phyloP scores from a whole-genome alignment of 176 grass and related monocot species.

The Avena insularis region DNA sequence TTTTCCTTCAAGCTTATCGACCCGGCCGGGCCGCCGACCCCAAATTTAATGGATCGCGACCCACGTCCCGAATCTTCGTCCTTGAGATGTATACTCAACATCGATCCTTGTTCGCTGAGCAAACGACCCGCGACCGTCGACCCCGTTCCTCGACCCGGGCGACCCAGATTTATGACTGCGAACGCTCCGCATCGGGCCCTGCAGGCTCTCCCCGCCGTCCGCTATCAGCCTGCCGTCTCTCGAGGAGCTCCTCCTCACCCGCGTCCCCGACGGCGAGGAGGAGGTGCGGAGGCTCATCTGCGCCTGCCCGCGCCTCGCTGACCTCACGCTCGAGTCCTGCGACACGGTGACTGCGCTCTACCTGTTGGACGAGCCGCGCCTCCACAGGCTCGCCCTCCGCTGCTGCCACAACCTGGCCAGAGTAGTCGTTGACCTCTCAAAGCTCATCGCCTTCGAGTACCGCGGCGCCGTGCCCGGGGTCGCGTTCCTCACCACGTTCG shows the following conservation, averaged over 20 bases:
- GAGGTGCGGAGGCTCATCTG: conserved; percentile 24
- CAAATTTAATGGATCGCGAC: too few species aligned
- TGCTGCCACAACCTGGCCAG: conserved; percentile 19
- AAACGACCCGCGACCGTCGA: too few species aligned
- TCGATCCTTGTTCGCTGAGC: too few species aligned
- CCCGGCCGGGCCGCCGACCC: too few species aligned
- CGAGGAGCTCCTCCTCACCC: background rate
- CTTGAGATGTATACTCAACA: too few species aligned
- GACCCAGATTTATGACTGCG: too few species aligned
- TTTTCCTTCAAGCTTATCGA: too few species aligned
- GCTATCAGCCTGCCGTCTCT: background rate
- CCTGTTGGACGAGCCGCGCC: background rate
- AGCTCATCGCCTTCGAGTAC: conserved; percentile 36
- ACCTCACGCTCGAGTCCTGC: conserved; percentile 39
- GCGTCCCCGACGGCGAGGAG: background rate
- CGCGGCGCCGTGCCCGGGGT: background rate
- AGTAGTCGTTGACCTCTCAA: background rate
- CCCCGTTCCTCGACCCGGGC: too few species aligned
- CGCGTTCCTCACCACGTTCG: background rate
- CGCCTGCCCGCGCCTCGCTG: conserved; percentile 11
- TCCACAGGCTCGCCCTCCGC: conserved; percentile 19
- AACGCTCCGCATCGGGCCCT: background rate
- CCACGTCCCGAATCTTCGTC: too few species aligned
- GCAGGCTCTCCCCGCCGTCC: background rate
- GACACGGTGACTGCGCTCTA: background rate